Conservation (phyloP, 768 basidiomycete genomes). For the Strobilomyces dryophilus region DNA sequence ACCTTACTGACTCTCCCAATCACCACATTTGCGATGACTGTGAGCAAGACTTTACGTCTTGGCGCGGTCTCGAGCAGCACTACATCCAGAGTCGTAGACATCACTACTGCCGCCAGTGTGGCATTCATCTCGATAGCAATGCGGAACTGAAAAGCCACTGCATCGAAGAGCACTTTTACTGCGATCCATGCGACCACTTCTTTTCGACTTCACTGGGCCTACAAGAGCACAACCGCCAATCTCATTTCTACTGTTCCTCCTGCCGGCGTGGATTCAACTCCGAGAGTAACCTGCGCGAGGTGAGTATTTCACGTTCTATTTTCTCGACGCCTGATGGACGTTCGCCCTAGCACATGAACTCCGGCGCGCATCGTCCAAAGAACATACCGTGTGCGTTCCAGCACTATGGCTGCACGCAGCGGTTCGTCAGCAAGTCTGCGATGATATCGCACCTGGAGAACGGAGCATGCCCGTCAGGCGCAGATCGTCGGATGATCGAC, state of each 20-base stretch:
- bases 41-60: no score
- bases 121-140: constrained; percentile 36
- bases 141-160: constrained; percentile 41
- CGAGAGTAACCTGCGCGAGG: constrained; percentile 14
- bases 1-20: no score
- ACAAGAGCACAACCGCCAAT: constrained; percentile 46
- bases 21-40: no score
- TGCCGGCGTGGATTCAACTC: constrained; percentile 44
- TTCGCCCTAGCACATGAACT: constrained; percentile 45
- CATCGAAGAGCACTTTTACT: constrained; percentile 39
- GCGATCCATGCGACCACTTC: constrained; percentile 37
- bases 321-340: not conserved
- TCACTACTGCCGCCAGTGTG: constrained; percentile 50
- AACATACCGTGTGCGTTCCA: constrained; percentile 35
- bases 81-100: constrained; percentile 48
- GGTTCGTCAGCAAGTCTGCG: constrained; percentile 51
- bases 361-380: constrained; percentile 43
- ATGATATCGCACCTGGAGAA: constrained; percentile 61
- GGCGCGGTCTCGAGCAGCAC: no score
- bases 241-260: constrained; percentile 38
- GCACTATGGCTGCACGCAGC: constrained; percentile 36
- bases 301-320: not conserved
- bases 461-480: constrained; percentile 51
- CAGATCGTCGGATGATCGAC: constrained; percentile 35
- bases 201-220: constrained; percentile 39